phyloP scores from a whole-genome alignment of 2,329 filamentous ascomycete species.

The Pseudogymnoascus sp. region DNA sequence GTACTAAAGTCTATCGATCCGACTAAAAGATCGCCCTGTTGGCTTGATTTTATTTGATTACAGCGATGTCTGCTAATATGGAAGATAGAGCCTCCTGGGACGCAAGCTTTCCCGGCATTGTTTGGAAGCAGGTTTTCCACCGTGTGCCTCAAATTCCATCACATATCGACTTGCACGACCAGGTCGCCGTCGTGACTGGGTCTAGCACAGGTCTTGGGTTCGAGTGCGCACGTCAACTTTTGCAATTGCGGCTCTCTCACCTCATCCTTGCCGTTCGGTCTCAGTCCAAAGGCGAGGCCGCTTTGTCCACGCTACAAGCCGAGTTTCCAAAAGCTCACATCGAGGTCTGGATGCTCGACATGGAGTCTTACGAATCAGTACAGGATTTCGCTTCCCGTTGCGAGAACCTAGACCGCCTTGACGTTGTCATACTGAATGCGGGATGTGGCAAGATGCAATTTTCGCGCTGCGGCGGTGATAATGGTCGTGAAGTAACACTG shows the following conservation, averaged over 20 bases:
- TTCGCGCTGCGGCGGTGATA: not conserved
- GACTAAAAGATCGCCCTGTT: not conserved
- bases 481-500: conserved; percentile 33
- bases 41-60: not conserved
- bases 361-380: conserved; percentile 13
- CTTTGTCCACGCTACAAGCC: conserved; percentile 29
- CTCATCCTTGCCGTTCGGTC: conserved; percentile 34
- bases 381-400: conserved; percentile 13
- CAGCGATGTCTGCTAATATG: not conserved
- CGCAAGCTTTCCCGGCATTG: not conserved
- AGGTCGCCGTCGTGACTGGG: conserved; percentile 34
- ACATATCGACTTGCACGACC: conserved; percentile 14
- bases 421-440: conserved; percentile 15
- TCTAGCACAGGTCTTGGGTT: conserved; percentile 35
- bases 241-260: conserved; percentile 26
- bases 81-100: not conserved
- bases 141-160: conserved; percentile 1
- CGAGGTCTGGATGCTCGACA: conserved; percentile 18
- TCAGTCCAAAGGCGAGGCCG: conserved; percentile 36
- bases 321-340: conserved; percentile 10
- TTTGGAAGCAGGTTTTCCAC: conserved; percentile 8
- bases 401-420: conserved; percentile 12
- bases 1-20: not conserved
- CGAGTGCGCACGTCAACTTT: conserved; percentile 32
- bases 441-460: conserved; percentile 10